Conservation (phyloP, 73 alveolate species). For the Uronychia setigera region DNA sequence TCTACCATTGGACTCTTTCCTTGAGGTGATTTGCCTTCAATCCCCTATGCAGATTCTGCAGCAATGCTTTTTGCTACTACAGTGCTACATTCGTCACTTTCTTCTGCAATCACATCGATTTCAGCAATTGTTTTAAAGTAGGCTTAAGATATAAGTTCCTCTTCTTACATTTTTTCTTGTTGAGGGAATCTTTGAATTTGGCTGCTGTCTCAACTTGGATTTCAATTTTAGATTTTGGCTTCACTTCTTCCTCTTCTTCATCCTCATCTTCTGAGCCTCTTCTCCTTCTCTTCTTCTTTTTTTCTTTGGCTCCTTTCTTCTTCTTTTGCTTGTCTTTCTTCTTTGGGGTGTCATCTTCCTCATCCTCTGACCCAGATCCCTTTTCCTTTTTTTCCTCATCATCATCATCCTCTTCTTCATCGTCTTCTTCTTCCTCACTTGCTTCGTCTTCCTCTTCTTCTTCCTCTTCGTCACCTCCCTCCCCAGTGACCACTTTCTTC, state of each 20-base stretch:
- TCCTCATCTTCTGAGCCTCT: neutral
- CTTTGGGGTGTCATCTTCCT: neutral
- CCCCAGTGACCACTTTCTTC: neutral
- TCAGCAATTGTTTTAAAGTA: neutral
- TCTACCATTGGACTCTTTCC: neutral
- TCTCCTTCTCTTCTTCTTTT: neutral
- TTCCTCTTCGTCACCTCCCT: neutral
- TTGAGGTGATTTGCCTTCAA: neutral
- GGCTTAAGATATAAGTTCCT: neutral
- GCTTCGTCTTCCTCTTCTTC: neutral
- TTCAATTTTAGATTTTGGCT: neutral
- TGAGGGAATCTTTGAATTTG: neutral
- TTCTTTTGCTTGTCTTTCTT: neutral
- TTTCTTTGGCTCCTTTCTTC: neutral
- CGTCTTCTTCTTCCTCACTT: neutral
- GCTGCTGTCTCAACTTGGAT: neutral
- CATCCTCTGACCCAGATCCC: neutral
- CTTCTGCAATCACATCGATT: neutral
- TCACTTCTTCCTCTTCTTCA: neutral
- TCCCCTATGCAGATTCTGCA: neutral
- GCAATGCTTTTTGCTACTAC: neutral
- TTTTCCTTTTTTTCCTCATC: too few relatives aligned
- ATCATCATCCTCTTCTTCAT: neutral
- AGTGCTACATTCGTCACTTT: neutral
- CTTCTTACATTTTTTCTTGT: neutral